phyloP scores from a whole-genome alignment of 805 yeast species.

The Wickerhamomyces hampshirensis region DNA sequence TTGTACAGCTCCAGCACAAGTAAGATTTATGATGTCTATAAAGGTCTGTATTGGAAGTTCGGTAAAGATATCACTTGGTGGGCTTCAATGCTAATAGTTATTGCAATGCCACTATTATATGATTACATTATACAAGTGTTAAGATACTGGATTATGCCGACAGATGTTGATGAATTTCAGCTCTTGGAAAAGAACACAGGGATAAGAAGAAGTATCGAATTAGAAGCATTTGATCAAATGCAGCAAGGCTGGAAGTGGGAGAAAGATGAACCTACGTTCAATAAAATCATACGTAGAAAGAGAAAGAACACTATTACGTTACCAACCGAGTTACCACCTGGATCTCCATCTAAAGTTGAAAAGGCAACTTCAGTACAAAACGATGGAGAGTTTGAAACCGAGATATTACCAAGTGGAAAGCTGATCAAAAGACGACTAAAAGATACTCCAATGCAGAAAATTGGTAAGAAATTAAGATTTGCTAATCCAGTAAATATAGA shows the following conservation, averaged over 20 bases:
- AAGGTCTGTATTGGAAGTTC: slow-evolving; percentile 65
- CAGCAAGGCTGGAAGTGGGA: slow-evolving; percentile 75
- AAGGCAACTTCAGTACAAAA: slow-evolving; percentile 21
- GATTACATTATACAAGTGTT: slow-evolving; percentile 62
- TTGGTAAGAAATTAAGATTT: slow-evolving; percentile 37
- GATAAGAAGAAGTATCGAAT: slow-evolving; percentile 66
- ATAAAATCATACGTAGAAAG: slow-evolving; percentile 18
- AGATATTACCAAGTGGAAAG: slow-evolving; percentile 72
- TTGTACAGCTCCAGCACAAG: slow-evolving; percentile 50
- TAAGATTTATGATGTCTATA: slow-evolving; percentile 64
- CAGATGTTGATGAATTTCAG: slow-evolving; percentile 77
- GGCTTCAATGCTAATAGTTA: slow-evolving; percentile 62
- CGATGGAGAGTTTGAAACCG: slow-evolving; percentile 39
- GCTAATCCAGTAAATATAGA: slow-evolving; percentile 21
- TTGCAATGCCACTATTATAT: slow-evolving; percentile 53
- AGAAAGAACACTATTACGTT: slow-evolving; percentile 22
- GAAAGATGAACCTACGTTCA: slow-evolving; percentile 36
- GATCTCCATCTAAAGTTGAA: slow-evolving; percentile 33
- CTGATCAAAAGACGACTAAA: slow-evolving; percentile 39
- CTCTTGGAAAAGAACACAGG: slow-evolving; percentile 65
- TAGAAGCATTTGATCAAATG: slow-evolving; percentile 66
- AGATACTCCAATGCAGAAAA: slow-evolving; percentile 24
- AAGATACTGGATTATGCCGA: slow-evolving; percentile 52
- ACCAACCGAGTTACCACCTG: slow-evolving; percentile 47
- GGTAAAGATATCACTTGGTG: slow-evolving; percentile 85